A percentile compares a stretch with the other conserved stretches of the same genome.
These are phyloP conservation scores for Bolboschoenus planiculmis DNA, from an alignment of 176 grass and related monocot genomes.

Conservation along the genomic window DNA sequence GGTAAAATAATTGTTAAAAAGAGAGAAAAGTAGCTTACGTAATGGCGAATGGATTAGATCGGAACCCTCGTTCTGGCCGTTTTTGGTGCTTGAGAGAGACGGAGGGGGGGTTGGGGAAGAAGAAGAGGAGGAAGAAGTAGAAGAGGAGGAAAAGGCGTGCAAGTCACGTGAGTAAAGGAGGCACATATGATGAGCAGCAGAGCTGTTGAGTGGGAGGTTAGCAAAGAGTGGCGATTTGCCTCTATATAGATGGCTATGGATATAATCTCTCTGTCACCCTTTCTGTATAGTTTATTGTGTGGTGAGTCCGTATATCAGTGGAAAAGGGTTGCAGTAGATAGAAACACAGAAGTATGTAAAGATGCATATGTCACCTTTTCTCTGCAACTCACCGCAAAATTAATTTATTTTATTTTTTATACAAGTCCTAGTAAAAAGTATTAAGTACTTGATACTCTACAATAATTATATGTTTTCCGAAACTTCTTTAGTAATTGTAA, in stretches of 20 bases:
- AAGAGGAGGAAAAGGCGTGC: background rate
- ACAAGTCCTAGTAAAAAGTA: background rate
- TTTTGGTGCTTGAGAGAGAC: background rate
- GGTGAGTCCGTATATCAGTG: background rate
- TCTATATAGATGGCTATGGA: background rate
- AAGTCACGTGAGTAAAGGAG: background rate
- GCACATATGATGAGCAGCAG: background rate
- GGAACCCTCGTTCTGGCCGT: background rate
- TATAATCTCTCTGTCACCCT: background rate
- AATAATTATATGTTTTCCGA: background rate
- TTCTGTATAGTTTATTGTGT: background rate
- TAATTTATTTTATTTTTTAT: too few species aligned
- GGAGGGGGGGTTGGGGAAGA: background rate
- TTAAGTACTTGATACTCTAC: background rate
- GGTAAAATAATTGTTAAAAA: background rate
- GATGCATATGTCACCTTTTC: too few species aligned
- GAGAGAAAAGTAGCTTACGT: background rate
- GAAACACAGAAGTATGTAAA: background rate
- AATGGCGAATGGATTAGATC: slow-evolving; percentile 16
- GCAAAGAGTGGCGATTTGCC: background rate
- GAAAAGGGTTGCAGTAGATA: background rate
- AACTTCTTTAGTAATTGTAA: background rate
- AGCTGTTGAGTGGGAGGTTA: background rate
- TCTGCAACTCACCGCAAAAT: too few species aligned
- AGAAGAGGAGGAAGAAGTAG: too few species aligned